Evolutionary conservation across 1,284 basidiomycete species (phyloP), one percentile per base, ranked within the genome.

Genomic region (Ceratobasidium sp.): DNA sequence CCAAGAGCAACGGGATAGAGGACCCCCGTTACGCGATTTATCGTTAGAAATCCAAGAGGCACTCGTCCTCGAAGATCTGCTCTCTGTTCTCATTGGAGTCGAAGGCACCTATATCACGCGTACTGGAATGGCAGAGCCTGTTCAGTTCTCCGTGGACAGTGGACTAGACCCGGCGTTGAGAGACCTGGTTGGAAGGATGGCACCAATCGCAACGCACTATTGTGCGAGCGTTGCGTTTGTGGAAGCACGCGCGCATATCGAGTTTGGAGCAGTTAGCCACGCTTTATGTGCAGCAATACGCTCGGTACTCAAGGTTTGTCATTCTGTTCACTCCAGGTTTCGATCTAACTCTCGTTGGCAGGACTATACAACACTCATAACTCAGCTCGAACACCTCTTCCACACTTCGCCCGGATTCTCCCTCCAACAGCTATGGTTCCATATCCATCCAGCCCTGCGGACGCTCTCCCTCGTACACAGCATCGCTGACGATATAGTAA

Each of bases 361-460:
- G 92, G 97, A 99, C 83, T 99, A 99, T 83, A 94, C 97, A 86
- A 94, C 95, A 4, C 90, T 99, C 2, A 88, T 98, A 4, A 95
- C 96, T 1, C 96, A 98, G 85, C 91, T 99, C 49, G 97, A 99
- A 85, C 94, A 97, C 80, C 93, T 96, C 6, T 98, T 97, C 87
- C 92, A 94, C 80, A 92, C 94, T 0, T 96, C 96, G 0, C 88
- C 95, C 0, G 90, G 92, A 51, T 99, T 99, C 85, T 96, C 96
- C 3, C 89, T 99, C 0, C 98, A 99, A 85, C 97, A 97, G 81
- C 91, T 98, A 26, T 98, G 96, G 93, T 97, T 97, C 84, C 97
- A 97, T 84, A 91, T 99, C 44, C 97, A 99, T 82, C 97, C 97
- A 2, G 98, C 96, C 0, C 88, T 98, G 39, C 96, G 97, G 85